These are phyloP conservation scores for Aspergillus luchuensis DNA, from an alignment of 2,329 filamentous ascomycete genomes.

Conservation along the genomic window DNA sequence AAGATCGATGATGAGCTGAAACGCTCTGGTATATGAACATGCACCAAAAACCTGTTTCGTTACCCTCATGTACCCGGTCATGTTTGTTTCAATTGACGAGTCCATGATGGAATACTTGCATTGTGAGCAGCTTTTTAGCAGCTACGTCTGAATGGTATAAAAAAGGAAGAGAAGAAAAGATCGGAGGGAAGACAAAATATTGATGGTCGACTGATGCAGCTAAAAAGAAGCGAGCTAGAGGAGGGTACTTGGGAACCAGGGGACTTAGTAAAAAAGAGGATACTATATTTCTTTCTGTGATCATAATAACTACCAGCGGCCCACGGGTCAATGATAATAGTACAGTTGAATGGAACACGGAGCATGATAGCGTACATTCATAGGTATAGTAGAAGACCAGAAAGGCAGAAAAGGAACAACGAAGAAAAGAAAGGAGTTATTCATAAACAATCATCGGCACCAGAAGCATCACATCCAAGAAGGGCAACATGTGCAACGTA, in stretches of 20 bases:
- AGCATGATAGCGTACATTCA: conserved; percentile 12
- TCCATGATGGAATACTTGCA: conserved; percentile 19
- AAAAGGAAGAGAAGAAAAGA: no score
- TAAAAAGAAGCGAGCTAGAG: not conserved
- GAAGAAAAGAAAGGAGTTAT: no score
- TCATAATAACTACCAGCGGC: not conserved
- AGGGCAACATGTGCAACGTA: not conserved
- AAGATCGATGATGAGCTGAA: not conserved
- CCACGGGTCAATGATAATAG: not conserved
- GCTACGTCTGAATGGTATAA: no score
- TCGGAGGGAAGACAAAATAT: not conserved
- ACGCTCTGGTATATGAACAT: conserved; percentile 1
- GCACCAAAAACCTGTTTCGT: not conserved
- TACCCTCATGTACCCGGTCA: not conserved
- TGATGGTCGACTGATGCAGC: not conserved
- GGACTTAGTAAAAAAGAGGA: not conserved
- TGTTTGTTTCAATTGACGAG: conserved; percentile 17
- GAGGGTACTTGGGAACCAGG: not conserved
- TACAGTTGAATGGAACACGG: not conserved
- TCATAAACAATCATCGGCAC: no score
- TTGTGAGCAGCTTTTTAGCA: conserved; percentile 5
- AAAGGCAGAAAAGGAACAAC: no score
- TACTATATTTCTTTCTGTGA: not conserved
- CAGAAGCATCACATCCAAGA: not conserved
- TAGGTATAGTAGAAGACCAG: not conserved